These are phyloP conservation scores for Acmispon strigosus DNA, from an alignment of 306 rosid genomes.

Conservation along the genomic window DNA sequence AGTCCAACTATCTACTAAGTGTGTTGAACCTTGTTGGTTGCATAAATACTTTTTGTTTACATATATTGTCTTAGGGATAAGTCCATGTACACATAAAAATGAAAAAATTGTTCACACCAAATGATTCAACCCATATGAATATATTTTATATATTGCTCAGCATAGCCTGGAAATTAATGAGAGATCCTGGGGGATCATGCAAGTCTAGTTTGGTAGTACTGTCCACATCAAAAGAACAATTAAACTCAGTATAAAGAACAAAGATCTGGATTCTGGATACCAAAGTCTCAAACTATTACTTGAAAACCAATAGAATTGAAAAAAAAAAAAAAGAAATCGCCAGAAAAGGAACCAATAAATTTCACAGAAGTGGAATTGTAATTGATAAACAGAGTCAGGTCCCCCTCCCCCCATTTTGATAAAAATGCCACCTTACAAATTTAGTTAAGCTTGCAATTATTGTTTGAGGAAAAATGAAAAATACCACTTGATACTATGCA, in stretches of 20 bases:
- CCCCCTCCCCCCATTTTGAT: background rate
- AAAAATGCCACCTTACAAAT: constrained; percentile 9
- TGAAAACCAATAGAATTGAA: background rate
- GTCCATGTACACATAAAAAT: no score
- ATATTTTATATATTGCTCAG: background rate
- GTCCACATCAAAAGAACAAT: constrained; percentile 16
- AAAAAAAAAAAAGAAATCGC: background rate
- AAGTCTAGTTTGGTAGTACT: constrained; percentile 7
- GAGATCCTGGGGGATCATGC: constrained; percentile 6
- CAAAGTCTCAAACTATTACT: no score
- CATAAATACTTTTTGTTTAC: no score
- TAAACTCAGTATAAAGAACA: constrained; percentile 2
- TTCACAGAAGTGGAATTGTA: background rate
- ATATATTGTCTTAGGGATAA: no score
- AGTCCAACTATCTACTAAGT: no score
- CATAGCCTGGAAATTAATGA: background rate
- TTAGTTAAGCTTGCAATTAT: background rate
- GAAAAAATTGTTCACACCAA: background rate
- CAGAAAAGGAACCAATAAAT: background rate
- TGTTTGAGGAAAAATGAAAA: background rate
- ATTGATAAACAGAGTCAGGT: background rate
- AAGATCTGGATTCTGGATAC: background rate
- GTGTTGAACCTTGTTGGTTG: no score
- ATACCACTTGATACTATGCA: background rate
- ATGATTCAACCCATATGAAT: constrained; percentile 17